These are phyloP conservation scores for Albizia julibrissin DNA, from an alignment of 306 rosid species.

Conservation along the genomic window DNA sequence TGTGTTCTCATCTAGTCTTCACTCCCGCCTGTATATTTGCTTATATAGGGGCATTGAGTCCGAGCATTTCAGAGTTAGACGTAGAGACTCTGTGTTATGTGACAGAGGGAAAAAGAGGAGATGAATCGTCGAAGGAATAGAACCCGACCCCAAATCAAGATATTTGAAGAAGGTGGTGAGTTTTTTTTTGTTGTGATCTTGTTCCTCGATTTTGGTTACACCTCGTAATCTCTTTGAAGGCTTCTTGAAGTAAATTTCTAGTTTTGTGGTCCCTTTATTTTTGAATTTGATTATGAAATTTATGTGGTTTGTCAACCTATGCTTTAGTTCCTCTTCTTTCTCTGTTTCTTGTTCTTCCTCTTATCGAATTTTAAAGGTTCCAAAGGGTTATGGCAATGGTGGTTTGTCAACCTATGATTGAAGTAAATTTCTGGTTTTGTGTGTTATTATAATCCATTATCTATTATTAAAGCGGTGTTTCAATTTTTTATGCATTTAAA, in stretches of 20 bases:
- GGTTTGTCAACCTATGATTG: too few species aligned
- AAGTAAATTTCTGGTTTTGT: too few species aligned
- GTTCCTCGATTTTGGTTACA: slow-evolving; percentile 16
- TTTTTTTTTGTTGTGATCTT: slow-evolving; percentile 38
- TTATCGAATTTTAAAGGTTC: too few species aligned
- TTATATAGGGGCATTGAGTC: slow-evolving; percentile 43
- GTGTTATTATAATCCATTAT: not conserved
- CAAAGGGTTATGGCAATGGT: too few species aligned
- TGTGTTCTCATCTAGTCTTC: too few species aligned
- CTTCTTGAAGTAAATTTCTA: not conserved
- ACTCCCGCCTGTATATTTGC: too few species aligned
- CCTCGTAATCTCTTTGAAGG: slow-evolving; percentile 8
- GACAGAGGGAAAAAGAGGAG: slow-evolving; percentile 35
- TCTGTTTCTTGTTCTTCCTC: too few species aligned
- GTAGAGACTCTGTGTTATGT: not conserved
- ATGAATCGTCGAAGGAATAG: slow-evolving; percentile 5
- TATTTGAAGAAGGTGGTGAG: slow-evolving; percentile 40
- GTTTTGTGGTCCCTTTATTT: not conserved
- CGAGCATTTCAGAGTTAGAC: slow-evolving; percentile 39
- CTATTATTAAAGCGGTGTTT: not conserved
- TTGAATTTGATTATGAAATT: not conserved
- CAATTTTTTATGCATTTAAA: not conserved
- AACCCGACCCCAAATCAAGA: slow-evolving; percentile 21
- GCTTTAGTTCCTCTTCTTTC: too few species aligned
- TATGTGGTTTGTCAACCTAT: too few species aligned